Percentiles rank a stretch among this genome's conserved stretches.
These are phyloP conservation scores for Puccinia polysora DNA, from an alignment of 1,284 basidiomycete species.

Conservation along the genomic window DNA sequence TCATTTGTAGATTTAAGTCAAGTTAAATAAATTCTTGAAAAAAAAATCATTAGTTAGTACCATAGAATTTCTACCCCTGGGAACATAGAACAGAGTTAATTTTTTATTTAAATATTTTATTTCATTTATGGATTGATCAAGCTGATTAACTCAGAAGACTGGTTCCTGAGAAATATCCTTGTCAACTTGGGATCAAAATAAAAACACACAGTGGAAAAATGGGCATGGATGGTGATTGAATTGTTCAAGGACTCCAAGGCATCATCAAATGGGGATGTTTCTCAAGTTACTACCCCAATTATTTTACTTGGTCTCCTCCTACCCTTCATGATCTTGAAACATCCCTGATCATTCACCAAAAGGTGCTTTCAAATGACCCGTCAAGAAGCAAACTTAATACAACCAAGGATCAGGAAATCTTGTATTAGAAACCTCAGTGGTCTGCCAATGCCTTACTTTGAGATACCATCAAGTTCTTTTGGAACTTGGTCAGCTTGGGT, in stretches of 20 bases:
- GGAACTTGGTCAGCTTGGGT: no score
- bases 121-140: slow-evolving; percentile 56
- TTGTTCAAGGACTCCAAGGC: slow-evolving; percentile 85
- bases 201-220: slow-evolving; percentile 77
- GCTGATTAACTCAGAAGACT: slow-evolving; percentile 55
- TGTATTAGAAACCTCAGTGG: slow-evolving; percentile 92
- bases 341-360: slow-evolving; percentile 49
- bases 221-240: slow-evolving; percentile 51
- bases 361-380: slow-evolving; percentile 68
- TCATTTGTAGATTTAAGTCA: no score
- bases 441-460: slow-evolving; percentile 80
- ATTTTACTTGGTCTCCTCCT: no score
- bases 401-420: slow-evolving; percentile 73
- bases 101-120: slow-evolving; percentile 71
- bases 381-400: slow-evolving; percentile 90
- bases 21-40: no score
- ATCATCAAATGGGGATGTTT: no score
- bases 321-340: background rate
- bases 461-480: slow-evolving; percentile 89
- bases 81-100: slow-evolving; percentile 89
- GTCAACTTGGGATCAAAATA: slow-evolving; percentile 91
- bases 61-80: no score
- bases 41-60: no score
- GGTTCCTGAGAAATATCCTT: slow-evolving; percentile 64
- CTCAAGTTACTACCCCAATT: no score